A percentile compares a stretch with the other conserved stretches of the same genome.
These are phyloP conservation scores for Phytophthora agathidicida DNA, from an alignment of 352 stramenopile genomes.

Conservation along the genomic window DNA sequence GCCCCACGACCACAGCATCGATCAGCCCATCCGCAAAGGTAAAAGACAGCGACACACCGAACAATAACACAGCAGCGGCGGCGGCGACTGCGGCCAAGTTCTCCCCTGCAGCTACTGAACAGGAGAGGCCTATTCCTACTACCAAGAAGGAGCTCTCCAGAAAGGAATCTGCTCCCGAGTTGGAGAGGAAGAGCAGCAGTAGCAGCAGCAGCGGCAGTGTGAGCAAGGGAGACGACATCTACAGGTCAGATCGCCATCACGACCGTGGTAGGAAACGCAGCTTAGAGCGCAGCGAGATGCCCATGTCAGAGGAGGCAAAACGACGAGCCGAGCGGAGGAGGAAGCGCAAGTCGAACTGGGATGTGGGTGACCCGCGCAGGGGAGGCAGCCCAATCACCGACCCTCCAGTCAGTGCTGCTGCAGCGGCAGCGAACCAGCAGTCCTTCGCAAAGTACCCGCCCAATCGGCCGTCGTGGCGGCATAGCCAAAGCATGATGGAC, in stretches of 20 bases:
- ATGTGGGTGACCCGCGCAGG: slow-evolving; percentile 76
- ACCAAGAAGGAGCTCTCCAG: slow-evolving; percentile 25
- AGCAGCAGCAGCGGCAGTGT: slow-evolving; percentile 36
- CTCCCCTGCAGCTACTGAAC: slow-evolving; percentile 17
- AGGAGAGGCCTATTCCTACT: slow-evolving; percentile 4
- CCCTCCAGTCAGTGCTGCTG: slow-evolving; percentile 31
- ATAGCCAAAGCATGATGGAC: slow-evolving; percentile 70
- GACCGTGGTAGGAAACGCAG: slow-evolving; percentile 49
- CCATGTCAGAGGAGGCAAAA: slow-evolving; percentile 60
- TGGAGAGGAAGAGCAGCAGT: slow-evolving; percentile 38
- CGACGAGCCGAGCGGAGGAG: slow-evolving; percentile 67
- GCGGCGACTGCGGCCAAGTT: slow-evolving; percentile 28
- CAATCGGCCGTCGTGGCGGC: slow-evolving; percentile 58
- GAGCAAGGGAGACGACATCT: slow-evolving; percentile 19
- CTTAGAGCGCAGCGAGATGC: slow-evolving; percentile 39
- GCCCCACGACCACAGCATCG: slow-evolving; percentile 41
- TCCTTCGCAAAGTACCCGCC: slow-evolving; percentile 66
- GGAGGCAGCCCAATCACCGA: slow-evolving; percentile 42
- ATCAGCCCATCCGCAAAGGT: slow-evolving; percentile 61
- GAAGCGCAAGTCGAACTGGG: slow-evolving; percentile 82
- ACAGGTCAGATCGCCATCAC: slow-evolving; percentile 10
- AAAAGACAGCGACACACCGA: slow-evolving; percentile 45
- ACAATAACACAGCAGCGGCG: slow-evolving; percentile 25
- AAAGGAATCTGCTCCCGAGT: slow-evolving; percentile 5
- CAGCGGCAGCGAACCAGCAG: slow-evolving; percentile 44